Evolutionary conservation across 139 green algal species (phyloP).

Genomic region (Trebouxia sp.): DNA sequence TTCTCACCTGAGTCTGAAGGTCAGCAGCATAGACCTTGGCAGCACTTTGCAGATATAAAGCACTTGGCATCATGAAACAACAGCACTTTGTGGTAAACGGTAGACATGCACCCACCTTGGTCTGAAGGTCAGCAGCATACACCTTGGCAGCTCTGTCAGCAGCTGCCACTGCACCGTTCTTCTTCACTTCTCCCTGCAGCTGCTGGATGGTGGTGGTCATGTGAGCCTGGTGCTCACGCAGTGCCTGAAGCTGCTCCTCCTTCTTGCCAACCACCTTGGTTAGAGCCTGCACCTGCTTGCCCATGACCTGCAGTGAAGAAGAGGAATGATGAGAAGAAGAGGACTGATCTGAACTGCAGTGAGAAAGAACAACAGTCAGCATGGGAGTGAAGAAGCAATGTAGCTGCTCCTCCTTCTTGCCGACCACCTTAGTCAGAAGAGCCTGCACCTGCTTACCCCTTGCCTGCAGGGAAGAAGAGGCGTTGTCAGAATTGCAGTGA

Average conservation of each 20-base stretch:
- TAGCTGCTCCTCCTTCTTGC: too few species aligned
- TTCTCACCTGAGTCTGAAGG: constrained; percentile 13
- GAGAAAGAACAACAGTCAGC: too few species aligned
- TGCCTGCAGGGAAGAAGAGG: too few species aligned
- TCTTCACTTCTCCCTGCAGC: constrained; percentile 9
- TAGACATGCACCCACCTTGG: not conserved
- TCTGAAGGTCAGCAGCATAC: constrained; percentile 18
- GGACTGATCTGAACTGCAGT: too few species aligned
- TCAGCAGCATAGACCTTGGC: constrained; percentile 16
- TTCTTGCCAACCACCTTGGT: constrained; percentile 15
- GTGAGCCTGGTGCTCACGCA: not conserved
- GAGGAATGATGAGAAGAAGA: too few species aligned
- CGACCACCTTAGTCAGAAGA: too few species aligned
- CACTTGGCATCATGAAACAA: too few species aligned
- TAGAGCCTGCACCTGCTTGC: not conserved
- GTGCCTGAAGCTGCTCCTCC: constrained; percentile 23
- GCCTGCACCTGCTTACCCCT: too few species aligned
- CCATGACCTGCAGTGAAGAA: not conserved
- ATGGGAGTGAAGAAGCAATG: too few species aligned
- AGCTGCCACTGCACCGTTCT: constrained; percentile 1
- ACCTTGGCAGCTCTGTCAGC: constrained; percentile 5
- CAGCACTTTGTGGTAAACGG: too few species aligned
- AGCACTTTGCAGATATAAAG: too few species aligned
- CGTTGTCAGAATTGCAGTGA: too few species aligned
- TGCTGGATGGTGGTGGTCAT: constrained; percentile 21